Evolutionary conservation across 495 filamentous ascomycete genomes (phyloP).

Genomic region (Elaphomyces granulatus): DNA sequence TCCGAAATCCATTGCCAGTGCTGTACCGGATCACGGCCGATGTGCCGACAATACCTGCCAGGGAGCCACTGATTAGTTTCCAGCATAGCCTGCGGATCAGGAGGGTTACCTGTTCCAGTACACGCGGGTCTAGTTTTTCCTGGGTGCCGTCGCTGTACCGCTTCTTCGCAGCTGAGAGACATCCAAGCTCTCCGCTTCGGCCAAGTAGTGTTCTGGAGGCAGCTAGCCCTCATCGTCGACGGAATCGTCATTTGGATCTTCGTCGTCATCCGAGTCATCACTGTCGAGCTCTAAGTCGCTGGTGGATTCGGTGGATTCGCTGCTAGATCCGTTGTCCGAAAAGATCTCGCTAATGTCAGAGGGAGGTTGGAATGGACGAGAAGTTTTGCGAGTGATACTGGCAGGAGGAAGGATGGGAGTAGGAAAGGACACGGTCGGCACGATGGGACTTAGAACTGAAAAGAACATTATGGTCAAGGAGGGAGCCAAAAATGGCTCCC

Average conservation of each 20-base stretch:
- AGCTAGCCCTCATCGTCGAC: constrained; percentile 11
- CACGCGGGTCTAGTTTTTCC: constrained; percentile 12
- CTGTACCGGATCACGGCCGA: constrained; percentile 12
- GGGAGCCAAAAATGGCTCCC: not conserved
- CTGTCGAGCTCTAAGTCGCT: constrained; percentile 8
- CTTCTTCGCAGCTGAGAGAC: constrained; percentile 18
- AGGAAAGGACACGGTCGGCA: not conserved
- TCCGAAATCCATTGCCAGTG: constrained; percentile 15
- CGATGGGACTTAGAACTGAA: not conserved
- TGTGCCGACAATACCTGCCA: constrained; percentile 10
- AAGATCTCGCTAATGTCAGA: too few species aligned
- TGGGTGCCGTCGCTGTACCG: constrained; percentile 16
- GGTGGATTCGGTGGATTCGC: constrained; percentile 3
- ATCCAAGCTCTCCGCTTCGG: constrained; percentile 16
- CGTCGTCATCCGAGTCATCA: constrained; percentile 14
- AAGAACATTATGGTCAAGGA: not conserved
- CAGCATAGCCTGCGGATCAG: not conserved
- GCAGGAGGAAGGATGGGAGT: not conserved
- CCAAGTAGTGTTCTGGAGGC: constrained; percentile 5
- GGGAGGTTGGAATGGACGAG: too few species aligned
- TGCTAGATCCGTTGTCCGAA: constrained; percentile 10
- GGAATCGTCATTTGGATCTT: constrained; percentile 12
- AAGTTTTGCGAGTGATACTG: too few species aligned
- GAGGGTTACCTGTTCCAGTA: constrained; percentile 15
- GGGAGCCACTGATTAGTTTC: not conserved